Evolutionary conservation across 1,284 basidiomycete species (phyloP).

Genomic region (Malassezia yamatoensis): DNA sequence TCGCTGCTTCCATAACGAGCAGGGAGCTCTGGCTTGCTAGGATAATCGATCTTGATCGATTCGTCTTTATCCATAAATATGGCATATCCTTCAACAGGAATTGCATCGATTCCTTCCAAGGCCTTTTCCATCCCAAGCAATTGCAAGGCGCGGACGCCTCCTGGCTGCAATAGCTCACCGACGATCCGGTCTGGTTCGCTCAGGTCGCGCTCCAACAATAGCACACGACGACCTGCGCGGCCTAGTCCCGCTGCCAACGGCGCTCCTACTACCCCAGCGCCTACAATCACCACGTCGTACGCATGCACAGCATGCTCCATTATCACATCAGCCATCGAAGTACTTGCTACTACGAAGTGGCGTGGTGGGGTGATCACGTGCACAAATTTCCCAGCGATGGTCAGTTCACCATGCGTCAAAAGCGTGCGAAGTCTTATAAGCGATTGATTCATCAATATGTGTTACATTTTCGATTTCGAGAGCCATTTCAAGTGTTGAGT

Average conservation of each 20-base stretch:
- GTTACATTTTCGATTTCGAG: slow-evolving; percentile 41
- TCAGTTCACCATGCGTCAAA: slow-evolving; percentile 34
- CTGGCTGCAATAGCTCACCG: slow-evolving; percentile 90
- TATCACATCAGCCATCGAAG: not conserved
- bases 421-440: slow-evolving; percentile 40
- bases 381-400: not conserved
- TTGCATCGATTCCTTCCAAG: slow-evolving; percentile 76
- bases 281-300: slow-evolving; percentile 39
- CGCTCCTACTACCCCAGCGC: slow-evolving; percentile 44
- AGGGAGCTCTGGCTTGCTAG: slow-evolving; percentile 49
- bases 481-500: slow-evolving; percentile 40
- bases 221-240: slow-evolving; percentile 51
- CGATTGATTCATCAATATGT: slow-evolving; percentile 39
- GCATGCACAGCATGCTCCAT: not conserved
- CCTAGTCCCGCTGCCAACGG: slow-evolving; percentile 39
- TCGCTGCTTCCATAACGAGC: slow-evolving; percentile 17
- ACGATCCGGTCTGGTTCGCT: slow-evolving; percentile 91
- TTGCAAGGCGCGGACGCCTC: slow-evolving; percentile 68
- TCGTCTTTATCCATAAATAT: slow-evolving; percentile 57
- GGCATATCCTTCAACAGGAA: slow-evolving; percentile 76
- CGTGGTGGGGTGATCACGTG: not conserved
- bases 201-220: slow-evolving; percentile 57
- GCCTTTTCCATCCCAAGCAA: slow-evolving; percentile 63
- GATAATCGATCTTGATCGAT: slow-evolving; percentile 78
- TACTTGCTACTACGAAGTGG: not conserved